Base-by-base conservation (phyloP, 495 filamentous ascomycete species). In the Neurospora sp. region DNA sequence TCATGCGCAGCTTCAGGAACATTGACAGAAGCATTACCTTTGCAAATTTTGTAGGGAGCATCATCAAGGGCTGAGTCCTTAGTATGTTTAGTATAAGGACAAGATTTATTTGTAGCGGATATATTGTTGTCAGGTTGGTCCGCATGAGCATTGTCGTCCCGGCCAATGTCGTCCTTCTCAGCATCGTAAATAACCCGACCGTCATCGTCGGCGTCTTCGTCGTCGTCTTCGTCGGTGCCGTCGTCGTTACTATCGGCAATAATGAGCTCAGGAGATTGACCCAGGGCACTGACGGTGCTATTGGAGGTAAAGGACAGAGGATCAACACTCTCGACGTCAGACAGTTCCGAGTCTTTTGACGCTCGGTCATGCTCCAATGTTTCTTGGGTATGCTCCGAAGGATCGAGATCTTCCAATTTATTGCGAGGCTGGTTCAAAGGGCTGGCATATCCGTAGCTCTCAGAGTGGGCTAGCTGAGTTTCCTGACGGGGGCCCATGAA, bases 1-100 rank as follows among this genome's bases (percentile, higher is more conserved):
- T 44, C 37, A 10, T 45, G 16, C n/a, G n/a, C 2, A 14, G 27
- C 4, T 12, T 47, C 39, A 68, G 10, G 7, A 2, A 5, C 9
- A 20, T n/a, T 18, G 12, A 72, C 4, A 39, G 7, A 68, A 10
- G 10, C 40, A 2, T 10, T 69, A 73, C 74, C 74, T 14, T 22
- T 70, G 70, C 73, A 76, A 4, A 22, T 10, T 31, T 12, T 70
- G 69, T 76, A 76, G 0, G 59, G 42, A 0, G 65, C n/a, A 59
- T 73, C 69, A 22, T 74, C 71, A 4, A 74, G 47, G 5, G 71
- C 73, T 3, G 71, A 69, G 4, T 22, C 16, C 8, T 8, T 61
- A 1, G 47, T 61, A 16, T 61, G 27, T 65, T 35, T 4, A 31
- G 27, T 65, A 14, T 59, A 14, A 27, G 27, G 27, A 8, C 14